Conservation (phyloP, 495 filamentous ascomycete genomes). For the Penicillium odoratum region DNA sequence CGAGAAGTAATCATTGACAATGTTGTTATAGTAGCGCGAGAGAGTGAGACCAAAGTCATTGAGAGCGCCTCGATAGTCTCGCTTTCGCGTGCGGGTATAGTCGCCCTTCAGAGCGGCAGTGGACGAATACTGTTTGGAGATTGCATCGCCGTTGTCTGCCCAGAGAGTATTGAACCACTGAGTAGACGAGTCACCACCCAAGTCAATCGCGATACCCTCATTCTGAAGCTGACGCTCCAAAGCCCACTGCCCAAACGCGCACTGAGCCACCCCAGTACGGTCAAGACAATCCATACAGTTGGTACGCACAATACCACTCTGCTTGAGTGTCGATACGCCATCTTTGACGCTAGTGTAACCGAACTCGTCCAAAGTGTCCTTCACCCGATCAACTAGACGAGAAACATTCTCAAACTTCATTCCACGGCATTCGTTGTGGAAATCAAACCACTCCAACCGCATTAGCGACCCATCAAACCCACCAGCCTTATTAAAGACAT, state of each 20-base stretch:
- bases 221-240: constrained; percentile 73
- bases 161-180: constrained; percentile 93
- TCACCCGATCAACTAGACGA: constrained; percentile 69
- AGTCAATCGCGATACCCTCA: constrained; percentile 70
- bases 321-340: constrained; percentile 51
- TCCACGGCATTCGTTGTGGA: constrained; percentile 83
- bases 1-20: constrained; percentile 94
- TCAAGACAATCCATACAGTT: constrained; percentile 99
- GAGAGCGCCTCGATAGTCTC: constrained; percentile 86
- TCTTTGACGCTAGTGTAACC: constrained; percentile 62
- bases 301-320: constrained; percentile 77
- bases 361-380: constrained; percentile 58
- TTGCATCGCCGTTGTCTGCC: constrained; percentile 84
- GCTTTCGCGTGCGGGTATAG: constrained; percentile 86
- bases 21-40: constrained; percentile 67
- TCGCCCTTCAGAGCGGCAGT: constrained; percentile 94
- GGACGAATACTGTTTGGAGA: constrained; percentile 70
- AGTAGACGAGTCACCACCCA: constrained; percentile 68
- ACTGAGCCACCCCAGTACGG: constrained; percentile 90
- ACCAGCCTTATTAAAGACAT: constrained; percentile 61
- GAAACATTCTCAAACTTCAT: constrained; percentile 97
- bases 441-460: constrained; percentile 93
- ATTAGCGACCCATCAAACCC: constrained; percentile 55
- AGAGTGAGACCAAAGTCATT: constrained; percentile 92
- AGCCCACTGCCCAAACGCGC: constrained; percentile 73